Evolutionary conservation across 805 yeast species (phyloP), one percentile per base, ranked within the genome.

Genomic region (Hanseniaspora pseudoguilliermondii): DNA sequence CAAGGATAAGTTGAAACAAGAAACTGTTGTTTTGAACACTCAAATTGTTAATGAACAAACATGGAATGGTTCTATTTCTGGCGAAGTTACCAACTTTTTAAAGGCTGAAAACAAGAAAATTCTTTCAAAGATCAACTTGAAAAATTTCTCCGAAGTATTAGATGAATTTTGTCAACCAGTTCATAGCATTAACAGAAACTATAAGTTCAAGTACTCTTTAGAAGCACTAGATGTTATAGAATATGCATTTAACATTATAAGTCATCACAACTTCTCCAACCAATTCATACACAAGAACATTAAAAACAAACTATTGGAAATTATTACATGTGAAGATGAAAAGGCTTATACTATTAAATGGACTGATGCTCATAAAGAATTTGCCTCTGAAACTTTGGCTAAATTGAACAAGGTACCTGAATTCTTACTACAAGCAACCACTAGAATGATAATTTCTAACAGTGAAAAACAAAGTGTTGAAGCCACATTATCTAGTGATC

Each of bases 351-450:
- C 81, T 53, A 71, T 71, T 25, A 72, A 72, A 21, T 74, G 83
- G 59, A 61, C 70, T 46, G 67, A 69, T 27, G 80, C 79, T 57
- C 82, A 81, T 18, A 74, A 83, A 10, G 78, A 75, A 49, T 91
- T 91, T 71, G 90, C 95, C 9, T 59, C 66, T 32, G 65, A 74
- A 55, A 80, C 86, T 1, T 70, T 76, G 55, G 74, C 74, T 46
- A 81, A 77, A 25, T 73, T 91, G 59, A 69, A 72, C 48, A 69
- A 76, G 49, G 86, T 89, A 68, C 86, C 95, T 5, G 85, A 86
- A 47, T 74, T 86, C n/a, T 84, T 95, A 20, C 72, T 88, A 61
- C 81, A 84, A 64, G 81, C 89, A 42, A 81, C 86, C 2, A 75
- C 82, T 60, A 83, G 81, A 57, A 73, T 86, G 59, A 72, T 89